Conservation (phyloP, 2,329 filamentous ascomycete genomes). For the Calonectria honghensis region DNA sequence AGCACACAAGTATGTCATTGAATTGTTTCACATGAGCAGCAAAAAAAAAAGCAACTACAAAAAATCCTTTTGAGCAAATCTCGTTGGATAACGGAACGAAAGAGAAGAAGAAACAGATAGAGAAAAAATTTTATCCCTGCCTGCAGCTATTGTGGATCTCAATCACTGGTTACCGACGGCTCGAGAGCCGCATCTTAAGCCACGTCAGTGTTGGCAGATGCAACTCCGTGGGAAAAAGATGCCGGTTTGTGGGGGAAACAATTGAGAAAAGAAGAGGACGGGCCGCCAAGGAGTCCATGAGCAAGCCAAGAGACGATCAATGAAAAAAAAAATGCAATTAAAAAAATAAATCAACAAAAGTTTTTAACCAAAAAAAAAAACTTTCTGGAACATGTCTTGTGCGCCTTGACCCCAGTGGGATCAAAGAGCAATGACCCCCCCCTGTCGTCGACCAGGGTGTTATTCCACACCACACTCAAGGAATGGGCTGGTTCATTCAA, state of each 20-base stretch:
- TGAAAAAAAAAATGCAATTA: not conserved
- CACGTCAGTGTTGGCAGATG: conserved; percentile 54
- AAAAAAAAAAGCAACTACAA: not conserved
- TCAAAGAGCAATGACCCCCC: conserved; percentile 39
- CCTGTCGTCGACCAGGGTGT: conserved; percentile 48
- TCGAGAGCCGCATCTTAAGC: conserved; percentile 52
- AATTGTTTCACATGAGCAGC: conserved; percentile 23
- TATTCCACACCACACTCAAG: conserved; percentile 49
- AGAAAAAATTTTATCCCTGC: conserved; percentile 32
- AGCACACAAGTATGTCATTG: conserved; percentile 8
- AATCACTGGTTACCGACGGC: conserved; percentile 30
- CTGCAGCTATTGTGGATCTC: conserved; percentile 46
- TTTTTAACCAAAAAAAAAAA: conserved; percentile 27
- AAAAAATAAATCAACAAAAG: not conserved
- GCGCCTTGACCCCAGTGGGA: conserved; percentile 34
- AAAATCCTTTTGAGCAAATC: not conserved
- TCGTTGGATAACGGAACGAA: not conserved
- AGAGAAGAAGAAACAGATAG: not conserved
- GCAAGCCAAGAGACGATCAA: conserved; percentile 27
- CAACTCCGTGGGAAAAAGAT: conserved; percentile 49
- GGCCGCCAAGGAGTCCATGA: conserved; percentile 34
- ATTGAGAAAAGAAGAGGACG: conserved; percentile 46
- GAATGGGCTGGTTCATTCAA: conserved; percentile 28
- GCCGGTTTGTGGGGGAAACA: conserved; percentile 39
- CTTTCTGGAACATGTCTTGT: conserved; percentile 33